Base-by-base conservation (phyloP, 2,329 filamentous ascomycete genomes). In the Ambrosiella xylebori region DNA sequence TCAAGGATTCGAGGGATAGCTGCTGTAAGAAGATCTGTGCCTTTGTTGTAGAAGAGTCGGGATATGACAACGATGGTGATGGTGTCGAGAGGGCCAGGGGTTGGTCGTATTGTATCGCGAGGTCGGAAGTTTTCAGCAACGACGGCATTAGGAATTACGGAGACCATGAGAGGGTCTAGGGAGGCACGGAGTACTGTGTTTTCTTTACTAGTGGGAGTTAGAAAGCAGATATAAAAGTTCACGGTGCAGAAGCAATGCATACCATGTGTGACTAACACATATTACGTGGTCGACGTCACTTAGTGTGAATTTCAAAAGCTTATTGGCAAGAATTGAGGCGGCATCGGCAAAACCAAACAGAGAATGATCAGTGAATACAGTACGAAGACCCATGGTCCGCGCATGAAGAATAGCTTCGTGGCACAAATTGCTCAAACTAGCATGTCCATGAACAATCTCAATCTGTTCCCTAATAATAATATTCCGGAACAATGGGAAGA, bases 241-340 rank as follows among this genome's bases (percentile, higher is more conserved):
- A 35, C 44, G 12, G 9, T 38, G n/a, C 35, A 49, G n/a, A 50
- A 27, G 47, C 37, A 50, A 19, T 13, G 63, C 76, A 62, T 73
- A 93, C 89, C 91, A 96, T 44, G 93, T 98, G 74, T 98, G 90
- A 71, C 89, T 96, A 65, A 98, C 93, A 66, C 93, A 98, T 52
- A 98, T 95, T 61, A 94, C 90, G 76, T 98, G 93, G 67, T 97
- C 93, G 12, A 98, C 90, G 67, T 98, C 93, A 68, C 91, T 97
- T 63, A 98, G 69, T 0, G 82, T 91, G 66, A 98, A 98, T 69
- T 98, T 98, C 58, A 98, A 77, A 44, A 98, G 75, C 73, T 98
- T 98, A 69, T 98, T 98, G 38, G 91, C 94, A 60, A 98, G 75
- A 62, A 98, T 98, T 63, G 91, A 97, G 1, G 82, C 88, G 0